These are phyloP conservation scores for Stylonectria norvegica DNA, from an alignment of 2,329 filamentous ascomycete genomes.

Conservation along the genomic window DNA sequence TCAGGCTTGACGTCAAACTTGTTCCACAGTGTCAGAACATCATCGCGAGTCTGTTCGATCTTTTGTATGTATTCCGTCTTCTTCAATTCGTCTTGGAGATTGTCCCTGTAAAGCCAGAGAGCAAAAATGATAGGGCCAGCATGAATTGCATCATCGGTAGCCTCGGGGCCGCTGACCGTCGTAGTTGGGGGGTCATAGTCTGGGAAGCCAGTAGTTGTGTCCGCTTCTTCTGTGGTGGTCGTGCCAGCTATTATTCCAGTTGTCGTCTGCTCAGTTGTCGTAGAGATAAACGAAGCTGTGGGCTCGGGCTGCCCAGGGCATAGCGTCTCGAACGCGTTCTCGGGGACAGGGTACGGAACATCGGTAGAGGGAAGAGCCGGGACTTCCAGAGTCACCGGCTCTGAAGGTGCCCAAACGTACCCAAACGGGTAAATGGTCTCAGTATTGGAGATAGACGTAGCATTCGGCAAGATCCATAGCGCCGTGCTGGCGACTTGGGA, in stretches of 20 bases:
- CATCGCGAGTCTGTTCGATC: slow-evolving; percentile 5
- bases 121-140: slow-evolving; percentile 3
- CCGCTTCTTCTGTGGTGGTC: background rate
- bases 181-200: slow-evolving; percentile 3
- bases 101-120: slow-evolving; percentile 11
- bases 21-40: slow-evolving; percentile 4
- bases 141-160: slow-evolving; percentile 1
- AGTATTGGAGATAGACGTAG: slow-evolving; percentile 3
- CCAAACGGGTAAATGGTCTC: slow-evolving; percentile 10
- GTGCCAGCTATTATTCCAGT: background rate
- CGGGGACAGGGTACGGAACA: slow-evolving; percentile 5
- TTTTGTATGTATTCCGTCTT: slow-evolving; percentile 9
- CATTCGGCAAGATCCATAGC: slow-evolving; percentile 6
- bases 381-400: slow-evolving; percentile 1
- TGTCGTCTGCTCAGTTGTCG: background rate
- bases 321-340: slow-evolving; percentile 1
- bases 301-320: background rate
- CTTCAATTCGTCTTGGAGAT: slow-evolving; percentile 5
- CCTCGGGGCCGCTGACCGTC: slow-evolving; percentile 1
- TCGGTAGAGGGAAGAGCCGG: slow-evolving; percentile 5
- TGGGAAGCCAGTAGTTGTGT: slow-evolving; percentile 1
- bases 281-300: background rate
- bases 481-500: slow-evolving; percentile 8
- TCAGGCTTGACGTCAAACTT: slow-evolving; percentile 8
- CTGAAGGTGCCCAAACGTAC: slow-evolving; percentile 10